Evolutionary conservation across 441 rosid species (phyloP), one percentile per base, ranked within the genome.

Genomic region (Pelargonium australe): DNA sequence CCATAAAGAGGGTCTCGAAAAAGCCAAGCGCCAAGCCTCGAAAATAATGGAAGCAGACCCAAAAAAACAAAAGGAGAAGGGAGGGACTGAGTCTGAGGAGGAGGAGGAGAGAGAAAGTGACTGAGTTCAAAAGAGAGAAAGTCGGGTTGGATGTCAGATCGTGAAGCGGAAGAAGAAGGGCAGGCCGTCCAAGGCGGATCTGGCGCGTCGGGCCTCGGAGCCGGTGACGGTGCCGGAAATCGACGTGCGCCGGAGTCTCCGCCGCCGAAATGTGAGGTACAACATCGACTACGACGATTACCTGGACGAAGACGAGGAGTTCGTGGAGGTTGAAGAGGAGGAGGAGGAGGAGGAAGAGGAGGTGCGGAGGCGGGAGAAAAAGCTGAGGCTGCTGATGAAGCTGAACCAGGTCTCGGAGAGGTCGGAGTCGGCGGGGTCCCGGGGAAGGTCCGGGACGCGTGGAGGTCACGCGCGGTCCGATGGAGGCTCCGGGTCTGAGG

Each of bases 81-180:
- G 5, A 28, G 34, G 34, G 34, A 28, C 34, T 28, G 57, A 49
- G 57, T 5, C 3, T 14, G 69, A 72, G 65, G 43, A 69, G 66
- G 72, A 71, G 25, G 67, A 58, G n/a, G 71, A 73, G 78, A 65
- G 79, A 66, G 75, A 75, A 45, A 65, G 19, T 13, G 43, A 43
- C 14, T 47, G 57, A 51, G 51, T 20, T 25, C 31, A 1, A 28
- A 4, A 28, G 34, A 28, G 34, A 28, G 34, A 28, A 28, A 28
- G 34, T 28, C 34, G 34, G 34, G 34, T 28, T 28, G 34, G 76
- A 88, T 87, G 86, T 71, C 96, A 89, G 92, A 91, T 86, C 95
- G 90, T 77, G 80, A 87, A 86, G 83, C 79, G 92, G 85, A 87
- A 86, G 93, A 90, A 82, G 96, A 89, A 88, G 82, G 98, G 98